phyloP scores from a whole-genome alignment of 306 rosid genomes.

The Cucurbita maxima region DNA sequence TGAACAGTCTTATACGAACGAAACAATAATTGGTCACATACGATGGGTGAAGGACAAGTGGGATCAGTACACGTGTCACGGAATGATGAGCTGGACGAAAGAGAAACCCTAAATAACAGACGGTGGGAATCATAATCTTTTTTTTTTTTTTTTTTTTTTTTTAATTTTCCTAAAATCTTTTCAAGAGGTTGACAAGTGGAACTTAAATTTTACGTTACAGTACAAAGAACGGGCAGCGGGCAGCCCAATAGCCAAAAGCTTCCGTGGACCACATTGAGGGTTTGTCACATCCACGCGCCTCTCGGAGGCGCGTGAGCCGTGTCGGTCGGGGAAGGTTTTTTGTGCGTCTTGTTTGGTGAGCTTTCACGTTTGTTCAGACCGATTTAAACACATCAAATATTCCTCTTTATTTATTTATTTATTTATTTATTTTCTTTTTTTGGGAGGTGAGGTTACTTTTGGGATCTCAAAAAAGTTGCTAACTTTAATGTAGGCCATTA shows the following conservation, averaged over 20 bases:
- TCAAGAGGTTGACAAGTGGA: background rate
- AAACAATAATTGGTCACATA: background rate
- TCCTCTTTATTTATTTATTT: background rate
- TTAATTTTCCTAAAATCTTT: background rate
- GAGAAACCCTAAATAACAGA: background rate
- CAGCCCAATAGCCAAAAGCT: background rate
- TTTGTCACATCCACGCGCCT: background rate
- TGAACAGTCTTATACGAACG: background rate
- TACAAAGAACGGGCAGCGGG: background rate
- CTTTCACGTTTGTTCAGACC: background rate
- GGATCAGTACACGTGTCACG: background rate
- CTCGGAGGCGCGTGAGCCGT: background rate
- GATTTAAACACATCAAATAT: background rate
- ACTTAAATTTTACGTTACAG: constrained; percentile 13
- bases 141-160: background rate
- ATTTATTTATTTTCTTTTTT: background rate
- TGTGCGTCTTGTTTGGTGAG: background rate
- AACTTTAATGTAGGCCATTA: background rate
- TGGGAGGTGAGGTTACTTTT: background rate
- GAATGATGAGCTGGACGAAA: background rate
- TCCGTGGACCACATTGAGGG: background rate
- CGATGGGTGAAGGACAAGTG: background rate
- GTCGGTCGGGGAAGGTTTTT: background rate
- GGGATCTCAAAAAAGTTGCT: background rate
- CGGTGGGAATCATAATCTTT: background rate